Percentiles rank a stretch among this genome's conserved stretches.
phyloP scores from a whole-genome alignment of 2,329 filamentous ascomycete species.

The Dryadomyces quercivorus region DNA sequence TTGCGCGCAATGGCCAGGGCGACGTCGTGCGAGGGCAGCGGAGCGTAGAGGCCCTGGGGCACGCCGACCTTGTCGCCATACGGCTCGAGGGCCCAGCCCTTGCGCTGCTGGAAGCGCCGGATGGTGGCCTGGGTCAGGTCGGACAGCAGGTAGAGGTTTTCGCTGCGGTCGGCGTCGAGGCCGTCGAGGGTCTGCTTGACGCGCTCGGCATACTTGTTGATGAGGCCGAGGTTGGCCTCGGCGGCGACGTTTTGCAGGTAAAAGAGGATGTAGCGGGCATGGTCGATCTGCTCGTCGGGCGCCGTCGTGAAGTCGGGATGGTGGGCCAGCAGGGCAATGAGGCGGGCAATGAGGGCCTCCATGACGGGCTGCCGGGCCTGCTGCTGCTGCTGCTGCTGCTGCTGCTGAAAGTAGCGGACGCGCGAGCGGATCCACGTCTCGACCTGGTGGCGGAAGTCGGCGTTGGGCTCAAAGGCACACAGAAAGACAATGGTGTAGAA shows the following conservation, averaged over 20 bases:
- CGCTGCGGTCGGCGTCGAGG: constrained; percentile 53
- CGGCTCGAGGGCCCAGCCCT: constrained; percentile 75
- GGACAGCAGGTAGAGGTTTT: constrained; percentile 73
- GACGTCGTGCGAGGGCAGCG: constrained; percentile 61
- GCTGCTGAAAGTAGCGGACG: constrained; percentile 49
- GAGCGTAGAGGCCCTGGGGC: constrained; percentile 65
- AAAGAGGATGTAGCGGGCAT: constrained; percentile 80
- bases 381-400: constrained; percentile 43
- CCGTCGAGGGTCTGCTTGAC: constrained; percentile 84
- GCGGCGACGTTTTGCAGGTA: constrained; percentile 75
- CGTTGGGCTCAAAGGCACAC: constrained; percentile 74
- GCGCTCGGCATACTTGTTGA: constrained; percentile 84
- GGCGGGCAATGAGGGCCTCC: constrained; percentile 68
- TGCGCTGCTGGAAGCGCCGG: constrained; percentile 73
- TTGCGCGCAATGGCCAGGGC: constrained; percentile 81
- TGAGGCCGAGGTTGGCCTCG: constrained; percentile 75
- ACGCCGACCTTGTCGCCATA: constrained; percentile 72
- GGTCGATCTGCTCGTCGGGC: constrained; percentile 61
- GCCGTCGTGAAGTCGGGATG: constrained; percentile 71
- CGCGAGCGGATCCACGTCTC: constrained; percentile 85
- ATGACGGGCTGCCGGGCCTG: constrained; percentile 52
- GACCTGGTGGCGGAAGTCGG: constrained; percentile 59
- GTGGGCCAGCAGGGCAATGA: constrained; percentile 81
- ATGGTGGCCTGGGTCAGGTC: constrained; percentile 78
- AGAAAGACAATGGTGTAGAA: constrained; percentile 89